Conservation (phyloP, 345 rosid genomes). For the Microthlaspi erraticum region DNA sequence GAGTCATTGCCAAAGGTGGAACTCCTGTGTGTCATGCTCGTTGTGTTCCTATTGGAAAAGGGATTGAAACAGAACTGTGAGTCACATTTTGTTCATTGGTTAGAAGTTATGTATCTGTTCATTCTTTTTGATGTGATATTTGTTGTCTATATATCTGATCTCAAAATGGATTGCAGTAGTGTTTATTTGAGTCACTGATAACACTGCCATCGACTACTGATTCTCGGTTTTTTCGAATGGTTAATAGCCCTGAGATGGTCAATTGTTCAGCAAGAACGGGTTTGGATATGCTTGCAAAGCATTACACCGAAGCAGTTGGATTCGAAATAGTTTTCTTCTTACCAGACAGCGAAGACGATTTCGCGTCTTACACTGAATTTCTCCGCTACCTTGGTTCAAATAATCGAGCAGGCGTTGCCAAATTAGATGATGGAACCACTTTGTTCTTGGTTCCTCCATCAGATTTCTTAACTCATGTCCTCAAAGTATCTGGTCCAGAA, state of each 20-base stretch:
- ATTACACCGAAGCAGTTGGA: slow-evolving; percentile 74
- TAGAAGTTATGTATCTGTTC: slow-evolving; percentile 1
- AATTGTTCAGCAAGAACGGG: slow-evolving; percentile 99
- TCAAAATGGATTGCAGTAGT: slow-evolving; percentile 13
- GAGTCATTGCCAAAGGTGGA: slow-evolving; percentile 65
- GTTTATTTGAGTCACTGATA: slow-evolving; percentile 19
- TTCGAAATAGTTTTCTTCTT: slow-evolving; percentile 88
- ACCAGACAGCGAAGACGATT: slow-evolving; percentile 95
- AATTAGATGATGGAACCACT: slow-evolving; percentile 86
- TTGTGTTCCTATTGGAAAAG: slow-evolving; percentile 58
- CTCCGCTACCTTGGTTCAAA: slow-evolving; percentile 88
- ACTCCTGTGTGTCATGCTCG: slow-evolving; percentile 67
- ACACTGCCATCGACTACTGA: slow-evolving; percentile 24
- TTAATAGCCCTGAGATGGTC: slow-evolving; percentile 78
- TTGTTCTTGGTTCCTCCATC: slow-evolving; percentile 95
- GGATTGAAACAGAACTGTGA: slow-evolving; percentile 57
- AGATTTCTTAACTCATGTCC: slow-evolving; percentile 77
- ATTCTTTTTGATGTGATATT: slow-evolving; percentile 27
- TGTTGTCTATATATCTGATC: slow-evolving; percentile 16
- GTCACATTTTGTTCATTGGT: slow-evolving; percentile 35
- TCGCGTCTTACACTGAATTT: slow-evolving; percentile 94
- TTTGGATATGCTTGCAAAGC: slow-evolving; percentile 89
- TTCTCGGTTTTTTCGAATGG: slow-evolving; percentile 39
- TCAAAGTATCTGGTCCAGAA: slow-evolving; percentile 85
- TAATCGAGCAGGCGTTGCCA: slow-evolving; percentile 96